Percentiles rank a stretch among this genome's conserved stretches.
phyloP scores from a whole-genome alignment of 129 eudicot genomes.

The Saussurea involucrata region DNA sequence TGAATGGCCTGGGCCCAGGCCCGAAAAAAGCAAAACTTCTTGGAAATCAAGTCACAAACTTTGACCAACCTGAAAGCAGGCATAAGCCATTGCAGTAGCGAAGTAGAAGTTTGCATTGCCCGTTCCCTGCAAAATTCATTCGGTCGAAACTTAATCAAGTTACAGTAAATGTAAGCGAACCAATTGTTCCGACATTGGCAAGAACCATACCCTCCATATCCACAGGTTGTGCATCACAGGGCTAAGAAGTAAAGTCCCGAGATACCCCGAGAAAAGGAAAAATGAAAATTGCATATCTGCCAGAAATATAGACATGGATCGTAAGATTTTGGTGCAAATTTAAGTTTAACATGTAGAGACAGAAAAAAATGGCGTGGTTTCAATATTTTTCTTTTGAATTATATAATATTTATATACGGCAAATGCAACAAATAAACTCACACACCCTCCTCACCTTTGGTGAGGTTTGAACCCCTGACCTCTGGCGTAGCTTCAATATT shows the following conservation, averaged over 20 bases:
- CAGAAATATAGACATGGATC: conserved; percentile 7
- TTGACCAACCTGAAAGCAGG: conserved; percentile 85
- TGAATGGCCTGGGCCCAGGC: too few species aligned
- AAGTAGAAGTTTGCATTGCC: conserved; percentile 98
- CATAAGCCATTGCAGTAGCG: conserved; percentile 95
- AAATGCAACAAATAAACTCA: too few species aligned
- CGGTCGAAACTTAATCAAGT: conserved; percentile 21
- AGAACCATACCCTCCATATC: conserved; percentile 94
- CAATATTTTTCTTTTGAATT: not conserved
- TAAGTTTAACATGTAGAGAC: not conserved
- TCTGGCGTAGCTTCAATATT: too few species aligned
- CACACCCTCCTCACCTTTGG: too few species aligned
- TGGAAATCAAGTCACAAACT: conserved; percentile 1
- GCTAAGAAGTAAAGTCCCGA: conserved; percentile 87
- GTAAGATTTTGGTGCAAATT: not conserved
- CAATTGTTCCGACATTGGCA: not conserved
- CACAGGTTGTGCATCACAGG: conserved; percentile 97
- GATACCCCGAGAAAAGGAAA: conserved; percentile 83
- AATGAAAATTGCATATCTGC: conserved; percentile 95
- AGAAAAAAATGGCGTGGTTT: not conserved
- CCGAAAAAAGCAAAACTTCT: not conserved
- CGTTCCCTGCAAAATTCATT: conserved; percentile 63
- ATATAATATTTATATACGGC: too few species aligned
- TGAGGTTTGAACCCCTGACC: too few species aligned
- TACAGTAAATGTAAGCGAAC: not conserved